A percentile compares a stretch with the other conserved stretches of the same genome.
phyloP scores from a whole-genome alignment of 1,284 basidiomycete genomes.

The Afroboletus lepidellus region DNA sequence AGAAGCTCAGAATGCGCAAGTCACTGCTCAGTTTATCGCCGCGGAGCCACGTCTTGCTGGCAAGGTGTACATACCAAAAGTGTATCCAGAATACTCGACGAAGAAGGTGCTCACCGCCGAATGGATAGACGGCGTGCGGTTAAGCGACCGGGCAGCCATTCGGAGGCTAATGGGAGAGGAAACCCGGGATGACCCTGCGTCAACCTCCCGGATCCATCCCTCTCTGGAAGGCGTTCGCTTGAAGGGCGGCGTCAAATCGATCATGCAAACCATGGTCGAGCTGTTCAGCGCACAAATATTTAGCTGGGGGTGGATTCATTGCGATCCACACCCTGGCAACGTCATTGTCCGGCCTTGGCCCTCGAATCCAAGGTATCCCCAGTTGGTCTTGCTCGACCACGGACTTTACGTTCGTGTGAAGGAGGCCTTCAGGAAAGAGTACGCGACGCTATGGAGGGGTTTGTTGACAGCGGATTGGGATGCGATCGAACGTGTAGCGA shows the following conservation, averaged over 20 bases:
- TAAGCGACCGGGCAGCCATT: conserved; percentile 67
- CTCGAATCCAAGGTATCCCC: conserved; percentile 48
- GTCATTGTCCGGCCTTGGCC: conserved; percentile 80
- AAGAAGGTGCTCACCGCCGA: conserved; percentile 83
- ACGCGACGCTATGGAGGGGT: conserved; percentile 78
- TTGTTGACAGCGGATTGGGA: conserved; percentile 71
- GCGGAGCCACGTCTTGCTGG: conserved; percentile 65
- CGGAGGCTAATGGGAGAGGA: conserved; percentile 56
- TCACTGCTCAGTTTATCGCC: conserved; percentile 58
- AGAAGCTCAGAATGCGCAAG: conserved; percentile 68
- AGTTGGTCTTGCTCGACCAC: conserved; percentile 87
- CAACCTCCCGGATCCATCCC: conserved; percentile 10
- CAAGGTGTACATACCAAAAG: conserved; percentile 77
- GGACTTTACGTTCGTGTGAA: conserved; percentile 77
- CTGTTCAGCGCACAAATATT: conserved; percentile 86
- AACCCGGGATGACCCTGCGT: not conserved
- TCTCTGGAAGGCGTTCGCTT: conserved; percentile 38
- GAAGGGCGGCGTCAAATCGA: conserved; percentile 61
- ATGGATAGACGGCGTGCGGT: conserved; percentile 79
- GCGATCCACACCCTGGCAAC: conserved; percentile 82
- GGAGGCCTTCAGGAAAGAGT: conserved; percentile 67
- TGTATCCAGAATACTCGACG: conserved; percentile 73
- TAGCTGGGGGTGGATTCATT: conserved; percentile 84
- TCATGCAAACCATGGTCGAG: conserved; percentile 81
- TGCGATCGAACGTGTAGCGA: conserved; percentile 61